These are phyloP conservation scores for Dissoconium aciculare DNA, from an alignment of 2,329 filamentous ascomycete species.

Conservation along the genomic window DNA sequence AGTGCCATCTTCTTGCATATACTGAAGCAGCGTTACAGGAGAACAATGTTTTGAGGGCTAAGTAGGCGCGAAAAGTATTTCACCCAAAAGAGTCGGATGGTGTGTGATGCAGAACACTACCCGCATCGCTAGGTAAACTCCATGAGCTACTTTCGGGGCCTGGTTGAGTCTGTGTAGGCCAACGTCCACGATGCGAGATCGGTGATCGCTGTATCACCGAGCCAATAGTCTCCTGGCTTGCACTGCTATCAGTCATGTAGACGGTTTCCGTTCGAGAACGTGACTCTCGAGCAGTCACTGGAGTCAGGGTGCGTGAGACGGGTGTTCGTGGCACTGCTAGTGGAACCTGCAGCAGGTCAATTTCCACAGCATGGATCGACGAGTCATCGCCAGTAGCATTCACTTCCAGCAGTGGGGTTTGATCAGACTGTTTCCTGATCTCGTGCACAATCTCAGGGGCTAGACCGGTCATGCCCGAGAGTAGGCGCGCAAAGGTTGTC, in stretches of 20 bases:
- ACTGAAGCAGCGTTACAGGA: no score
- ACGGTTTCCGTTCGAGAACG: conserved; percentile 13
- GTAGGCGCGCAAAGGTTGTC: conserved; percentile 65
- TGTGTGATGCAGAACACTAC: conserved; percentile 18
- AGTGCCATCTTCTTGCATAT: no score
- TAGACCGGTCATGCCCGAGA: conserved; percentile 57
- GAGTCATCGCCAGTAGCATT: not conserved
- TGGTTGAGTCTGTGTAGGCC: conserved; percentile 5
- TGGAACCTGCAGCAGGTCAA: conserved; percentile 6
- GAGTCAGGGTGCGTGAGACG: conserved; percentile 14
- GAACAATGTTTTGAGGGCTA: no score
- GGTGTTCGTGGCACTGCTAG: conserved; percentile 10
- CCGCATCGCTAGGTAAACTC: conserved; percentile 15
- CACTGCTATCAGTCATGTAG: conserved; percentile 8
- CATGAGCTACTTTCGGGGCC: conserved; percentile 11
- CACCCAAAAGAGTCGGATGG: no score
- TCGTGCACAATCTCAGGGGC: conserved; percentile 38
- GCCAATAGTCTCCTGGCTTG: conserved; percentile 16
- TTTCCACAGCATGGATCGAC: not conserved
- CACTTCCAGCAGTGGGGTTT: conserved; percentile 5
- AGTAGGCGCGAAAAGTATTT: no score
- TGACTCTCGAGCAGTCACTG: conserved; percentile 17
- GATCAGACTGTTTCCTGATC: conserved; percentile 22
- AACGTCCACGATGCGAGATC: conserved; percentile 2
- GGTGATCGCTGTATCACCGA: conserved; percentile 14